phyloP scores from a whole-genome alignment of 768 basidiomycete species.

The Paxillus involutus region DNA sequence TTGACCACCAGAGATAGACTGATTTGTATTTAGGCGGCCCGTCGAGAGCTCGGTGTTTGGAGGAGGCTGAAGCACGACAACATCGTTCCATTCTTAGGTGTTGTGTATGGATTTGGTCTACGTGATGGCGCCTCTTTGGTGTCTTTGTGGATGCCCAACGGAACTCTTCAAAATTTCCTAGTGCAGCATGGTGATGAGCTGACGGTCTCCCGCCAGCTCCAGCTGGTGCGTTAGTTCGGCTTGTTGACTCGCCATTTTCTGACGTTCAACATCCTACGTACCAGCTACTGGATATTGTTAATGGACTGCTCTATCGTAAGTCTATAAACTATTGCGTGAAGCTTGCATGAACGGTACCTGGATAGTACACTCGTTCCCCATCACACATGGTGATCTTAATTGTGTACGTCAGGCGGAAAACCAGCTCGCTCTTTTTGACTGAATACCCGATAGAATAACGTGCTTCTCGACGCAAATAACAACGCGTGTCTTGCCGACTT shows the following conservation, averaged over 20 bases:
- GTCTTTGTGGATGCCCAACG: conserved; percentile 31
- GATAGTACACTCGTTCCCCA: conserved; percentile 13
- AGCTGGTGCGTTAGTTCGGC: conserved; percentile 12
- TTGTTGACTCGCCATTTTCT: conserved; percentile 15
- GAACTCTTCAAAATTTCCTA: conserved; percentile 20
- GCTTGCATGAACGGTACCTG: background rate
- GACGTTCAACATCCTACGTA: conserved; percentile 9
- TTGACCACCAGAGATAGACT: too few species aligned
- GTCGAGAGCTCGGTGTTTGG: conserved; percentile 24
- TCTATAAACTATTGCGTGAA: background rate
- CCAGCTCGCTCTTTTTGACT: background rate
- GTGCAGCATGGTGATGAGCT: background rate
- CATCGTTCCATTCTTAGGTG: conserved; percentile 29
- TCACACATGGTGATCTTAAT: conserved; percentile 21
- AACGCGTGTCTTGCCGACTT: conserved; percentile 44
- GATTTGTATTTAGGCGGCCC: conserved; percentile 6
- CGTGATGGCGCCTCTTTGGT: conserved; percentile 25
- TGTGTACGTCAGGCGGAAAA: conserved; percentile 3
- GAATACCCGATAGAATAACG: conserved; percentile 12
- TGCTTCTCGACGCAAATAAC: conserved; percentile 15
- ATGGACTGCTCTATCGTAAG: conserved; percentile 16
- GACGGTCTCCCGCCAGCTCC: background rate
- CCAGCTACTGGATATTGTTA: conserved; percentile 13
- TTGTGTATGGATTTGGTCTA: conserved; percentile 26
- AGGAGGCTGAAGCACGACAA: conserved; percentile 21